Base-by-base conservation (phyloP, 1,139 yeast genomes). In the Nakaseomyces uthaithaninus region DNA sequence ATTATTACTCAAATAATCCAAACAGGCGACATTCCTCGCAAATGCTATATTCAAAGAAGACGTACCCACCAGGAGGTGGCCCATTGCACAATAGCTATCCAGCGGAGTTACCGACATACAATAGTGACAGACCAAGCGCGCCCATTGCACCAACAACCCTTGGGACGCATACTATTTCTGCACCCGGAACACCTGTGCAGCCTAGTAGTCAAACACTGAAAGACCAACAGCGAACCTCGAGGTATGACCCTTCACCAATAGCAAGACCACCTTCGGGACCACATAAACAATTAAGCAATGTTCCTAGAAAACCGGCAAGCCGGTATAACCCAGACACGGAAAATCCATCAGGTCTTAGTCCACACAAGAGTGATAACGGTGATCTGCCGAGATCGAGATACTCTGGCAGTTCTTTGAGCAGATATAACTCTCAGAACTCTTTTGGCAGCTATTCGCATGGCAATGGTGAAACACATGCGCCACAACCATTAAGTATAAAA, bases 1-100 rank as follows among this genome's bases (percentile, higher is more conserved):
- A 55, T 39, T 55, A 54, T 37, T 57, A 55, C 37, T 46, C 51
- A 11, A 52, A 50, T 37, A 54, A 52, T 38, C 51, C 58, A 15
- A 47, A 47, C 30, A 47, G 52, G 33, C 46, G 57, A 40, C 50
- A 48, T 31, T 27, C 44, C 15, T 37, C 48, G 18, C 39, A 42
- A 12, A 36, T 39, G 27, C 35, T 52, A 33, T 45, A 48, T 31
- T 17, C 36, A 4, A 47, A 43, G 28, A 39, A 40, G 20, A 24
- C 37, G 3, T 44, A 41, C 18, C n/a, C 22, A 8, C 22, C 33
- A 28, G 33, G 22, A 5, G 18, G 22, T 17, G 33, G 33, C 8
- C 4, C 33, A 7, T 28, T 22, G 18, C 33, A 17, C n/a, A n/a
- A n/a, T 28, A 28, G 18, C 33, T 28, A 28, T 17, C 33, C 33